Evolutionary conservation across 2,329 filamentous ascomycete genomes (phyloP), one percentile per base, ranked within the genome.

Genomic region (Diaporthe amygdali): DNA sequence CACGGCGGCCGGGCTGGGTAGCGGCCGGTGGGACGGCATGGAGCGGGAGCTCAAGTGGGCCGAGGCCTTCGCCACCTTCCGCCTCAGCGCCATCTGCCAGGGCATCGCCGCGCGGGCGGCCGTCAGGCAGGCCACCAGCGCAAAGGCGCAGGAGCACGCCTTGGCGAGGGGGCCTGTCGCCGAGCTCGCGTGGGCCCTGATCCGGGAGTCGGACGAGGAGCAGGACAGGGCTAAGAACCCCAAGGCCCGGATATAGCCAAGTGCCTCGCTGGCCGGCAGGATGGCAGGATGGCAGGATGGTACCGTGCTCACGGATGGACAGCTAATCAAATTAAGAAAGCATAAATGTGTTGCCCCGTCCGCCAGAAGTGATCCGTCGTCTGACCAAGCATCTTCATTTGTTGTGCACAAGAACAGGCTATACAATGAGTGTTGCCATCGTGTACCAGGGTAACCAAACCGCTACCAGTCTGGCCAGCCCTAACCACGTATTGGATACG

Each of bases 51-150:
- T 92, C 66, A 81, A 83, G 64, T 92, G 88, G 89, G 90, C 89
- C 41, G 82, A 86, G 78, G 89, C 90, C 1, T 92, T 92, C 78
- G 88, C 84, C 77, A 85, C 90, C 51, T 91, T 91, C 80, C 86
- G 89, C 76, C 82, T 86, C 67, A 85, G 90, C 37, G 90, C 87
- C 64, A 90, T 93, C 73, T 89, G 86, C 76, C 96, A 99, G 84
- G 96, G 96, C 3, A 98, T 99, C 79, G 95, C 95, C 61, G 96
- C 96, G 63, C 86, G 96, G 74, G 93, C 93, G 80, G 96, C 96
- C 32, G 84, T 89, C 59, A 86, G 96, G 61, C 96, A 98, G 86
- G 96, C 96, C 46, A 97, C 95, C 82, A 97, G 94, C 80, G 93
- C 90, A 71, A 89, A 93, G 79, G 96, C 96, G 8, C 88, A 86